Percentiles rank a stretch among this genome's conserved stretches.
Evolutionary conservation across 2,329 filamentous ascomycete species (phyloP).

Genomic region (Fusarium phyllophilum): DNA sequence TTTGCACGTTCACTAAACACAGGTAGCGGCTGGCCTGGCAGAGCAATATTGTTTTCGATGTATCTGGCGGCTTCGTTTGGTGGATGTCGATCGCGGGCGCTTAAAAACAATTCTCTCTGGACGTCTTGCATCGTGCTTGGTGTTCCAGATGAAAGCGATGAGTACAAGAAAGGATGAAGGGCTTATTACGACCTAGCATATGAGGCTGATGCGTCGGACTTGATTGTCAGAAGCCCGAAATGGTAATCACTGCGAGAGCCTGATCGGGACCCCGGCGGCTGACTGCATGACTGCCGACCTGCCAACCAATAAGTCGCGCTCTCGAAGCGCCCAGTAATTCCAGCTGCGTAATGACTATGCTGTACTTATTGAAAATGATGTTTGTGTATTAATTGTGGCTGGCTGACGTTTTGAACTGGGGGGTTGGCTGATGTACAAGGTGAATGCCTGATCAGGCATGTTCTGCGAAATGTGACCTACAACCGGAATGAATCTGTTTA

Average conservation of each 20-base stretch:
- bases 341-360: too few relatives aligned
- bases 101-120: neutral
- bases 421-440: too few relatives aligned
- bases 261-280: neutral
- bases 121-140: neutral
- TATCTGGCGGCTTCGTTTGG: neutral
- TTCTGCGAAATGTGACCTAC: neutral
- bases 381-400: too few relatives aligned
- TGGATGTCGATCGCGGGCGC: neutral
- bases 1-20: neutral
- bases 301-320: too few relatives aligned
- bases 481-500: neutral
- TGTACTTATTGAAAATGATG: too few relatives aligned
- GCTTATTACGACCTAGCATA: neutral
- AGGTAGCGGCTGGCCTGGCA: neutral
- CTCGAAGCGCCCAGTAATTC: too few relatives aligned
- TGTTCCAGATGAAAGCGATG: neutral
- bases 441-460: too few relatives aligned
- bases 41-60: neutral
- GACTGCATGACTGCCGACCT: neutral
- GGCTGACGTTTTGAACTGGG: too few relatives aligned
- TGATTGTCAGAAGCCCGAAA: neutral
- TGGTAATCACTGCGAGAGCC: neutral
- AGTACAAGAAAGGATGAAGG: neutral
- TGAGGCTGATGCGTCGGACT: neutral